Base-by-base conservation (phyloP, 31 red algal genomes). In the Endocladia muricata region DNA sequence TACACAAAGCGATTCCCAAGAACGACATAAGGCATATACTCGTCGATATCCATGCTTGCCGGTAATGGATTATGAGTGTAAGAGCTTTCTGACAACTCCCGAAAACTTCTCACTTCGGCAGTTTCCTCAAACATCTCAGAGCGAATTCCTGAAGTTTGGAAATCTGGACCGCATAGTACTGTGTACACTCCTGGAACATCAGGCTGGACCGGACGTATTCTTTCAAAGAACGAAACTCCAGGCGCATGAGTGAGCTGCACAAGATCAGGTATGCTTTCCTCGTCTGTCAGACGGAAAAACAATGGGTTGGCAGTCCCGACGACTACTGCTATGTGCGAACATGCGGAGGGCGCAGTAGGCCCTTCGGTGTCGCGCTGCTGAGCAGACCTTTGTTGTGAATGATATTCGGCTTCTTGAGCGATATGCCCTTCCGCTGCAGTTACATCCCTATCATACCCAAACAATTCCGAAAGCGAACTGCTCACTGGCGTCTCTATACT, bases 251-350 rank as follows among this genome's bases (percentile, higher is more conserved):
- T 55, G 21, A 83, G 43, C 25, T 83, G 79, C 39, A 91, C 61
- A 26, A 40, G 56, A 51, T 91, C 88, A 30, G 88, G 88, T 21
- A 91, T 78, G 1, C 67, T 30, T 47, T 47, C 65, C 40, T 91
- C 88, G 32, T 43, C 31, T 0, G 72, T 73, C 41, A 84, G 79
- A 38, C 79, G 70, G 40, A 91, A 91, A 49, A 91, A 91, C 19
- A 43, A 63, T 41, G 88, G 49, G 6, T 71, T 75, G 39, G 74
- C 52, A 13, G 29, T 41, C 22, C 88, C 88, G 26, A 72, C 63
- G 9, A 84, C 74, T 6, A 91, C 88, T 28, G 79, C 88, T 21
- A 91, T 22, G 41, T 89, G 69, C 2, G 68, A 74, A 59, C 85
- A 87, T 6, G 83, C 28, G 11, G 39, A 6, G 1, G 73, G 54